A percentile compares a stretch with the other conserved stretches of the same genome.
phyloP scores from a whole-genome alignment of 768 basidiomycete species.

The Lanmaoa rubissima region DNA sequence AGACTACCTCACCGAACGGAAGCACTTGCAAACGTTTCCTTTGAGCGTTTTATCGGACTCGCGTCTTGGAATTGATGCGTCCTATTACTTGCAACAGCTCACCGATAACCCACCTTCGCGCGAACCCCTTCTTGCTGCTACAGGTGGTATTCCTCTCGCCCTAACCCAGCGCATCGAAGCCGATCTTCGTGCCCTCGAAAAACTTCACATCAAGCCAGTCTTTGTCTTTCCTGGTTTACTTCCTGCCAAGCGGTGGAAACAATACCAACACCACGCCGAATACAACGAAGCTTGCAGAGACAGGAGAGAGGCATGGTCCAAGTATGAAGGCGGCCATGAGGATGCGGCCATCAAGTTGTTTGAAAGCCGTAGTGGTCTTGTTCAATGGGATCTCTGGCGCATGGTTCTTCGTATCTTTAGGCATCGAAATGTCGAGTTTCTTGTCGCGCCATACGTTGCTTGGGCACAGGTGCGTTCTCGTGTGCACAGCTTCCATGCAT shows the following conservation, averaged over 20 bases:
- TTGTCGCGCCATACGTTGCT: slow-evolving; percentile 92
- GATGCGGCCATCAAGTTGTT: slow-evolving; percentile 86
- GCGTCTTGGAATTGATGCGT: slow-evolving; percentile 95
- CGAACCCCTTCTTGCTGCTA: slow-evolving; percentile 91
- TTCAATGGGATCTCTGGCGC: slow-evolving; percentile 93
- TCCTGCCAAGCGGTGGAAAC: slow-evolving; percentile 71
- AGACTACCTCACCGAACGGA: slow-evolving; percentile 87
- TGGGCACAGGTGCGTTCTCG: slow-evolving; percentile 83
- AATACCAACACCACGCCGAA: slow-evolving; percentile 48
- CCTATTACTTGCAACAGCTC: slow-evolving; percentile 80
- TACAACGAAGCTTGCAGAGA: slow-evolving; percentile 70
- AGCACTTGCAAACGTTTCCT: slow-evolving; percentile 80
- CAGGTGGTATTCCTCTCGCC: slow-evolving; percentile 90
- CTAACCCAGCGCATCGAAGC: slow-evolving; percentile 85
- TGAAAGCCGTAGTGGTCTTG: slow-evolving; percentile 66
- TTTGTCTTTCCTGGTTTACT: slow-evolving; percentile 93
- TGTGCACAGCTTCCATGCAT: background rate
- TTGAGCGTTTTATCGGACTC: slow-evolving; percentile 84
- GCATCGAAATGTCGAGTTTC: slow-evolving; percentile 92
- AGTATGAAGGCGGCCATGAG: slow-evolving; percentile 91
- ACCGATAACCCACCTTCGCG: slow-evolving; percentile 73
- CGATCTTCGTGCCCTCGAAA: slow-evolving; percentile 88
- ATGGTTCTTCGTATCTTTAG: slow-evolving; percentile 90
- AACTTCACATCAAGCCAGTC: slow-evolving; percentile 94
- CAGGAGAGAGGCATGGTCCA: slow-evolving; percentile 83